These are phyloP conservation scores for Calocybe indica DNA, from an alignment of 768 basidiomycete genomes.

Conservation along the genomic window DNA sequence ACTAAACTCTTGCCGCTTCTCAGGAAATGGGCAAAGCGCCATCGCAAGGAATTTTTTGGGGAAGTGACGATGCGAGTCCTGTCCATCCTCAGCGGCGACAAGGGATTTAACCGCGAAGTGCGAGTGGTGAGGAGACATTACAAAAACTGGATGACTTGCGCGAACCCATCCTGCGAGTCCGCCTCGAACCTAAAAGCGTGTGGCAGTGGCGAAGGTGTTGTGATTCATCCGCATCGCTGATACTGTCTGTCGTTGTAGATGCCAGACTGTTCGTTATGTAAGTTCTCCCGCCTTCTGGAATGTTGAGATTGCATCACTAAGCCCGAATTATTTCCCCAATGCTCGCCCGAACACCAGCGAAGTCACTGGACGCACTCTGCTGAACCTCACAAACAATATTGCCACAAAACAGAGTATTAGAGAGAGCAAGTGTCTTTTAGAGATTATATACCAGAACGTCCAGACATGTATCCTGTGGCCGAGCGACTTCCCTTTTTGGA, in stretches of 20 bases:
- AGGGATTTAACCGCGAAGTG: neutral
- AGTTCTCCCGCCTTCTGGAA: neutral
- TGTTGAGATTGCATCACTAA: neutral
- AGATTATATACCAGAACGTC: too few species aligned
- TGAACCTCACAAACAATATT: neutral
- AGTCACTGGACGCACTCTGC: neutral
- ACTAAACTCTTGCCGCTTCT: neutral
- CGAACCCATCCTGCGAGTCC: neutral
- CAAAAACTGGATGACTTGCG: neutral
- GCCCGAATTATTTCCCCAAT: neutral
- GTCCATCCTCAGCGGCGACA: neutral
- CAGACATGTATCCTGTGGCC: too few species aligned
- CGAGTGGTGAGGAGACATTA: neutral
- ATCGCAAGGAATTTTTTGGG: neutral
- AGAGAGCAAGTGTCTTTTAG: too few species aligned
- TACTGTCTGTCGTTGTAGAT: neutral
- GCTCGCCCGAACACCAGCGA: neutral
- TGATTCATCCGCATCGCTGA: too few species aligned
- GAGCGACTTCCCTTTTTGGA: too few species aligned
- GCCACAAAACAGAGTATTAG: constrained; percentile 1
- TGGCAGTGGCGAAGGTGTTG: too few species aligned
- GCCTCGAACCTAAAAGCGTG: neutral
- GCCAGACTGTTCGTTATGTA: neutral
- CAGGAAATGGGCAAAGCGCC: neutral
- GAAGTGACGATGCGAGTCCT: neutral